phyloP scores from a whole-genome alignment of 495 filamentous ascomycete species.

The Podospora anserina region DNA sequence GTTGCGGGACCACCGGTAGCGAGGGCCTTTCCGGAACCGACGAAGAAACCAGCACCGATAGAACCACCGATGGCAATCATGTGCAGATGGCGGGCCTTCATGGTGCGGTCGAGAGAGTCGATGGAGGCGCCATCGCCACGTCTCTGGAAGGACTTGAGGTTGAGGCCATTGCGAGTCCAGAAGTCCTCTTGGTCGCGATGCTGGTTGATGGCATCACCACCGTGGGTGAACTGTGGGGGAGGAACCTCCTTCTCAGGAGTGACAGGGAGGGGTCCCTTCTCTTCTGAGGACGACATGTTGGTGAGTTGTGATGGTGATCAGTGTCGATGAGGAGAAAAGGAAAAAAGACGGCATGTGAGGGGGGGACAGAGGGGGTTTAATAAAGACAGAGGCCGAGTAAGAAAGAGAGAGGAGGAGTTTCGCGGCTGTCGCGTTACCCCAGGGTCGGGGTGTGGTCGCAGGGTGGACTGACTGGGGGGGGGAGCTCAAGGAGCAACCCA shows the following conservation, averaged over 20 bases:
- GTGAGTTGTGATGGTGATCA: neutral
- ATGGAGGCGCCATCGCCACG: conserved; percentile 37
- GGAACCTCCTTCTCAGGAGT: conserved; percentile 27
- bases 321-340: conserved; percentile 10
- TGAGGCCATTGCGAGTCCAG: conserved; percentile 51
- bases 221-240: conserved; percentile 26
- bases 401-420: neutral
- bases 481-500: neutral
- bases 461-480: neutral
- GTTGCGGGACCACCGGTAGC: conserved; percentile 46
- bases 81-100: conserved; percentile 66
- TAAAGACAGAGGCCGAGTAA: neutral
- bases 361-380: conserved; percentile 9
- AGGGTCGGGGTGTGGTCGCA: neutral
- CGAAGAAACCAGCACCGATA: conserved; percentile 64
- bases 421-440: neutral
- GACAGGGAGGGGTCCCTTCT: conserved; percentile 20
- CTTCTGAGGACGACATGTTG: conserved; percentile 34
- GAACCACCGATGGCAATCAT: conserved; percentile 76
- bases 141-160: conserved; percentile 48
- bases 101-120: conserved; percentile 52
- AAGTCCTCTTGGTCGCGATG: conserved; percentile 36
- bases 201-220: conserved; percentile 20
- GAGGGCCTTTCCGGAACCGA: conserved; percentile 50
- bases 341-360: neutral